A percentile compares a stretch with the other conserved stretches of the same genome.
These are phyloP conservation scores for Isochrysis galbana DNA, from an alignment of 78 protist genomes.

Conservation along the genomic window DNA sequence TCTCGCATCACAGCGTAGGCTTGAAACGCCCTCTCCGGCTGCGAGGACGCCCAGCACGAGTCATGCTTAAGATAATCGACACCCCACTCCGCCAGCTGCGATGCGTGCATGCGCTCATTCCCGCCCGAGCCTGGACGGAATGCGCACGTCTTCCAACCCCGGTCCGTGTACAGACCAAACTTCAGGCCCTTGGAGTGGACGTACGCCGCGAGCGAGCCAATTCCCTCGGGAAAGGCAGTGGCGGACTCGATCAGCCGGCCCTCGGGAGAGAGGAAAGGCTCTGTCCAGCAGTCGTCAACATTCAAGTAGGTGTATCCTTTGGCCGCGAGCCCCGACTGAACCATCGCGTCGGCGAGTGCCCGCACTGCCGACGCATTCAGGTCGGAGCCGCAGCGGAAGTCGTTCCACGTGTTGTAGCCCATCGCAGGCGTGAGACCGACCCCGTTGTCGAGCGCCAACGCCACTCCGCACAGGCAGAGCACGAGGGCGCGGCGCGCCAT, in stretches of 20 bases:
- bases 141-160: slow-evolving; percentile 28
- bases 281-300: slow-evolving; percentile 26
- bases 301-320: slow-evolving; percentile 16
- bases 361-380: neutral
- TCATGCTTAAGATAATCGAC: slow-evolving; percentile 31
- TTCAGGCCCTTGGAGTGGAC: neutral
- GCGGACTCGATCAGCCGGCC: neutral
- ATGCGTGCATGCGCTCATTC: neutral
- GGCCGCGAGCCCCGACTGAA: neutral
- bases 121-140: neutral
- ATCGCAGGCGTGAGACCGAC: slow-evolving; percentile 1
- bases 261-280: no score
- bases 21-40: neutral
- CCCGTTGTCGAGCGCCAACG: slow-evolving; percentile 18
- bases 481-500: no score
- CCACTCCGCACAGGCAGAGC: neutral
- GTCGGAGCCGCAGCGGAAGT: neutral
- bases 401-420: slow-evolving; percentile 48
- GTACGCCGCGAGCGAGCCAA: neutral
- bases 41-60: neutral
- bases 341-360: neutral
- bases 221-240: neutral
- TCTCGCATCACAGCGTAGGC: slow-evolving; percentile 26
- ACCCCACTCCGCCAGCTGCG: neutral
- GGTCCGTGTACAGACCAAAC: slow-evolving; percentile 23